Conservation (phyloP, 1,139 yeast genomes). For the Pichia sp. region DNA sequence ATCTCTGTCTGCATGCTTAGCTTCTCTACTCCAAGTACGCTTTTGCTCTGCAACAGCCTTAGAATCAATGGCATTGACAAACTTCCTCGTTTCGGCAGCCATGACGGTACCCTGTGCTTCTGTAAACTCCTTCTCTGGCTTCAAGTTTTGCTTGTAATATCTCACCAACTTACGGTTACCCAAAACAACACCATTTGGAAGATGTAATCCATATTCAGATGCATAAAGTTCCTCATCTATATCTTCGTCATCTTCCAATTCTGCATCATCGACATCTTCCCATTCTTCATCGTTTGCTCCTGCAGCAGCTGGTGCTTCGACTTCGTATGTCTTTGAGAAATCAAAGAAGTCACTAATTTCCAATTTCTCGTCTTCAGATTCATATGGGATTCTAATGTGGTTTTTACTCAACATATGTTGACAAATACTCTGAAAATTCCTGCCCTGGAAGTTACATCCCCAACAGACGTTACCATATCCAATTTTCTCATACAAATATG, state of each 20-base stretch:
- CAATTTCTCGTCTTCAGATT: constrained; percentile 69
- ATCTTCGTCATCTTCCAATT: constrained; percentile 34
- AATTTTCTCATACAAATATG: constrained; percentile 73
- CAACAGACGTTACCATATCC: constrained; percentile 84
- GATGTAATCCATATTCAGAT: constrained; percentile 67
- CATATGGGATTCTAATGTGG: constrained; percentile 88
- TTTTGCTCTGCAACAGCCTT: constrained; percentile 53
- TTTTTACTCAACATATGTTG: constrained; percentile 84
- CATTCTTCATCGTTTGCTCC: constrained; percentile 33
- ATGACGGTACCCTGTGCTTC: constrained; percentile 94
- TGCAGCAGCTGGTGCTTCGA: constrained; percentile 37
- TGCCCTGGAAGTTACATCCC: constrained; percentile 78
- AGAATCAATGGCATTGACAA: constrained; percentile 47
- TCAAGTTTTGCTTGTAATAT: constrained; percentile 77
- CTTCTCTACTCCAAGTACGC: constrained; percentile 70
- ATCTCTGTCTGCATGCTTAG: constrained; percentile 57
- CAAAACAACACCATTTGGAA: constrained; percentile 81
- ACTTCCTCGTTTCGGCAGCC: constrained; percentile 85
- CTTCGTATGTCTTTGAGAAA: constrained; percentile 57
- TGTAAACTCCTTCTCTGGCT: constrained; percentile 62
- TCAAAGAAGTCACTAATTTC: constrained; percentile 83
- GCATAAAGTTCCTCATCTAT: constrained; percentile 39
- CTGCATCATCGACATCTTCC: constrained; percentile 37
- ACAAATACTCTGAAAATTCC: constrained; percentile 75
- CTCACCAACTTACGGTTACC: constrained; percentile 88